These are phyloP conservation scores for Triticum aestivum DNA, from an alignment of 176 grass and related monocot genomes.

Conservation along the genomic window DNA sequence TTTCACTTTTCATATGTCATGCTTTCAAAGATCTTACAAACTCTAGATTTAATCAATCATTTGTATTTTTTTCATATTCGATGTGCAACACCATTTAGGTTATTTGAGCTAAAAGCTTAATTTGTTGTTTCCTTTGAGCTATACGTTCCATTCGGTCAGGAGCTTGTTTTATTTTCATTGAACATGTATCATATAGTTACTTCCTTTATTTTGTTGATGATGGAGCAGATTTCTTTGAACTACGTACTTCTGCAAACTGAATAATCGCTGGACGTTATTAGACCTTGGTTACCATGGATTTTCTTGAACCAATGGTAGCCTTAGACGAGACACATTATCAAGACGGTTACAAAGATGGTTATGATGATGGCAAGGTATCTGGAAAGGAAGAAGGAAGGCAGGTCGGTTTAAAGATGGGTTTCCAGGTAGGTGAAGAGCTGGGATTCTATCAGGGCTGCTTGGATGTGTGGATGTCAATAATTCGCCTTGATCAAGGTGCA, in stretches of 20 bases:
- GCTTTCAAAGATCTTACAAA: background rate
- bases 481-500: conserved; percentile 7
- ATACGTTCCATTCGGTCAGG: background rate
- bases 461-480: conserved; percentile 41
- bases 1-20: background rate
- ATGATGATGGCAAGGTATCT: conserved; percentile 48
- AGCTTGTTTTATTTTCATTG: background rate
- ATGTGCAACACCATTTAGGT: background rate
- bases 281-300: conserved; percentile 45
- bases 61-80: background rate
- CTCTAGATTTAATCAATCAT: background rate
- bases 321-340: conserved; percentile 45
- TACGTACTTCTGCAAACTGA: background rate
- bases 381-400: conserved; percentile 53
- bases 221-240: conserved; percentile 9
- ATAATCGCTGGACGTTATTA: background rate
- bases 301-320: conserved; percentile 45
- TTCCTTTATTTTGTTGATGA: background rate
- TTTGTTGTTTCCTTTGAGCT: background rate
- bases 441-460: conserved; percentile 65
- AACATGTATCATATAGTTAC: background rate
- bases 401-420: conserved; percentile 45
- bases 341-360: conserved; percentile 50
- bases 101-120: background rate
- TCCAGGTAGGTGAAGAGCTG: conserved; percentile 51